Evolutionary conservation across 169 alveolate genomes (phyloP).

Genomic region (Plasmodium inui): DNA sequence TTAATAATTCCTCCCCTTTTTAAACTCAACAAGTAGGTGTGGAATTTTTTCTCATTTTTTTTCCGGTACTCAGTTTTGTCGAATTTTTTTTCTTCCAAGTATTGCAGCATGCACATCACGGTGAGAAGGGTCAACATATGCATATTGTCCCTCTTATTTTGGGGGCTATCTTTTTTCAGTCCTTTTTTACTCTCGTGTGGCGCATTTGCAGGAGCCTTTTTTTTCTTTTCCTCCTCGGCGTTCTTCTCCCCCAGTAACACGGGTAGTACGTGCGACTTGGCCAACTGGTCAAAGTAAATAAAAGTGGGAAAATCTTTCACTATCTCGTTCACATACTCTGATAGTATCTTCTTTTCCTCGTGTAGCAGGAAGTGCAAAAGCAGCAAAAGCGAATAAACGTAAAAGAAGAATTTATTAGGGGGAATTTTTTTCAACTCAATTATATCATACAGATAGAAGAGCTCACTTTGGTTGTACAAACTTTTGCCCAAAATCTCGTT

Average conservation of each 20-base stretch:
- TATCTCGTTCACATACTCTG: conserved; percentile 18
- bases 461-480: conserved; percentile 32
- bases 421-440: conserved; percentile 64
- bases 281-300: conserved; percentile 44
- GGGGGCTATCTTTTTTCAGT: not conserved
- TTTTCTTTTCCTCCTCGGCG: not conserved
- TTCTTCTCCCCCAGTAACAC: not conserved
- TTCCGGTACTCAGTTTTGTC: conserved; percentile 23
- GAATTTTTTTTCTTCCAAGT: conserved; percentile 27
- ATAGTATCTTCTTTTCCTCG: conserved; percentile 5
- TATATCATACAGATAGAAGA: conserved; percentile 45
- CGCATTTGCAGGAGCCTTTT: not conserved
- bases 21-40: conserved; percentile 28
- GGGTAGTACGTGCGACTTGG: not conserved
- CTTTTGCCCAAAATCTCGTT: conserved; percentile 27
- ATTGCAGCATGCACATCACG: conserved; percentile 16
- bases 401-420: conserved; percentile 46
- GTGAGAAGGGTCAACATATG: conserved; percentile 14
- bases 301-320: conserved; percentile 4
- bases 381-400: conserved; percentile 54
- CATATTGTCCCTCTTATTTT: conserved; percentile 15
- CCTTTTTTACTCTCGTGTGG: not conserved
- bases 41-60: conserved; percentile 12
- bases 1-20: conserved; percentile 32
- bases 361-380: not conserved